phyloP scores from a whole-genome alignment of 108 stramenopile species.

The Pseudonitzschia delicatissima region DNA sequence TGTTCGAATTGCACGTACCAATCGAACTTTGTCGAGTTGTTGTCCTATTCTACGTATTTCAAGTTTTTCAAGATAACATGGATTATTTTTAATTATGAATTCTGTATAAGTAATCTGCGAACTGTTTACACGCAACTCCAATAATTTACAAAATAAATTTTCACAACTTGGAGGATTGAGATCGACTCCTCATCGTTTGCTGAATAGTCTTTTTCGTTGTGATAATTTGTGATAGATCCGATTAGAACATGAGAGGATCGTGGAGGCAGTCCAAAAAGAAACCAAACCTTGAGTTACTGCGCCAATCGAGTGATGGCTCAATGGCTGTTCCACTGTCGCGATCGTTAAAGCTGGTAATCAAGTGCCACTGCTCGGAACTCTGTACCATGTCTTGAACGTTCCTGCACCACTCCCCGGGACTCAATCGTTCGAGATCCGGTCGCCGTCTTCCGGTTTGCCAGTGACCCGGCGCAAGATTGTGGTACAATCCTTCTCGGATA shows the following conservation, averaged over 20 bases:
- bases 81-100: too few species aligned
- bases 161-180: too few species aligned
- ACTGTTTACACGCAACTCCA: too few species aligned
- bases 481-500: constrained; percentile 14
- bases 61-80: too few species aligned
- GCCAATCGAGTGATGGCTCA: constrained; percentile 28
- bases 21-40: too few species aligned
- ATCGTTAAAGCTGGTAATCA: constrained; percentile 41
- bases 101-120: too few species aligned
- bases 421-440: constrained; percentile 10
- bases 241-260: constrained; percentile 2
- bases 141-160: too few species aligned
- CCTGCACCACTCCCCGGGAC: constrained; percentile 11
- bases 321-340: constrained; percentile 30
- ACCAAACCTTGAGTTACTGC: constrained; percentile 31
- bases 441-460: constrained; percentile 26
- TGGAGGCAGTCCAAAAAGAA: constrained; percentile 36
- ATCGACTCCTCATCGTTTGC: too few species aligned
- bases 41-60: too few species aligned
- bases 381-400: constrained; percentile 30
- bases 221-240: too few species aligned
- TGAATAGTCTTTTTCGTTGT: too few species aligned
- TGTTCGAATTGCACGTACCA: too few species aligned
- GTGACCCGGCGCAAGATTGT: constrained; percentile 37
- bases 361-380: constrained; percentile 34